Conservation (phyloP, 805 yeast genomes). For the Ogataea saltuana region DNA sequence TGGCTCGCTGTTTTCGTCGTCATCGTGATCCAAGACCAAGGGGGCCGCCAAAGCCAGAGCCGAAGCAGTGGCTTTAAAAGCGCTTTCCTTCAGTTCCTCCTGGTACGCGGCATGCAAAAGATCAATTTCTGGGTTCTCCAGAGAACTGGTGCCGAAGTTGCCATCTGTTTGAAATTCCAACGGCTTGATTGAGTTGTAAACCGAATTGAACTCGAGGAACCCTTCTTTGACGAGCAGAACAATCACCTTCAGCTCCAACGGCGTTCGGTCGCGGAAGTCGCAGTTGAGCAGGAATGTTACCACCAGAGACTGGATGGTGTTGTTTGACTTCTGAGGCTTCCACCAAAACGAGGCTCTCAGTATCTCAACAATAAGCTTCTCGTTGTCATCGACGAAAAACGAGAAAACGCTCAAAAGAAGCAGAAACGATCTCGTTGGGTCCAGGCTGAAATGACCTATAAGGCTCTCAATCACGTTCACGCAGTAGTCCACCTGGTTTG, state of each 20-base stretch:
- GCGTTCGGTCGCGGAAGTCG: slow-evolving; percentile 37
- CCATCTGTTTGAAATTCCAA: slow-evolving; percentile 29
- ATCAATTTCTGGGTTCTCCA: slow-evolving; percentile 37
- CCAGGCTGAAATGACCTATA: slow-evolving; percentile 76
- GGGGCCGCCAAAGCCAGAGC: slow-evolving; percentile 91
- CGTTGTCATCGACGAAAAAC: slow-evolving; percentile 44
- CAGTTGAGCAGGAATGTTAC: slow-evolving; percentile 37
- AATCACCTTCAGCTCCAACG: slow-evolving; percentile 35
- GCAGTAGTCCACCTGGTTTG: slow-evolving; percentile 47
- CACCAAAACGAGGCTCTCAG: slow-evolving; percentile 65
- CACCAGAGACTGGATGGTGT: slow-evolving; percentile 24
- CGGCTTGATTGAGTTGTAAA: slow-evolving; percentile 61
- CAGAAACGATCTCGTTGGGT: slow-evolving; percentile 69
- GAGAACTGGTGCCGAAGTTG: slow-evolving; percentile 15
- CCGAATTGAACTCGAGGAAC: slow-evolving; percentile 59
- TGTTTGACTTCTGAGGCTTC: slow-evolving; percentile 32
- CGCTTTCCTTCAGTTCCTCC: slow-evolving; percentile 52
- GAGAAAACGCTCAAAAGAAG: slow-evolving; percentile 56
- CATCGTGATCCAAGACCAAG: slow-evolving; percentile 64
- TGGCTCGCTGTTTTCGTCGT: slow-evolving; percentile 31
- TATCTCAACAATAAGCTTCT: slow-evolving; percentile 49
- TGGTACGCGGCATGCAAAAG: slow-evolving; percentile 46
- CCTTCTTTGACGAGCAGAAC: slow-evolving; percentile 65
- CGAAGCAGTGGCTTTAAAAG: slow-evolving; percentile 63
- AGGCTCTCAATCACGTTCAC: slow-evolving; percentile 52